phyloP scores from a whole-genome alignment of 108 stramenopile genomes.

The Cyclostephanos invisitatus region DNA sequence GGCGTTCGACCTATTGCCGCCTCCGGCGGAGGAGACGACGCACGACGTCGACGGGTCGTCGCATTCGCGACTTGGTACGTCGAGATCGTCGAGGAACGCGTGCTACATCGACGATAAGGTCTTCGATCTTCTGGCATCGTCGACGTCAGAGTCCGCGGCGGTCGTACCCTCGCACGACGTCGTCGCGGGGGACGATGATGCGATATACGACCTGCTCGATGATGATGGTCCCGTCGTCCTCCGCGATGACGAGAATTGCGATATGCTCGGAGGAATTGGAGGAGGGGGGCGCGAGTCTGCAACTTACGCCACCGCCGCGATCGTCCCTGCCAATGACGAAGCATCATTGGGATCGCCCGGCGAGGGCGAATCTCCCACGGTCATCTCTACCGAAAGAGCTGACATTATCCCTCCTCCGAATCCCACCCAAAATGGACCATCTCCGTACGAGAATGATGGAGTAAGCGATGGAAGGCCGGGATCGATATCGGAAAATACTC shows the following conservation, averaged over 20 bases:
- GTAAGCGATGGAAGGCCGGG: not conserved
- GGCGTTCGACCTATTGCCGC: slow-evolving; percentile 21
- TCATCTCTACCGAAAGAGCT: not conserved
- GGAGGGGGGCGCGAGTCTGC: not conserved
- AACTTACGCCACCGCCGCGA: not conserved
- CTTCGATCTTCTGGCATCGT: not conserved
- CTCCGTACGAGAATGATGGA: not conserved
- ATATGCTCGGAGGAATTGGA: too few relatives aligned
- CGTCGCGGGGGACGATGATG: not conserved
- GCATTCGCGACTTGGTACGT: not conserved
- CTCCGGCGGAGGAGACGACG: not conserved
- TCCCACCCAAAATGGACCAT: not conserved
- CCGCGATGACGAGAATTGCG: not conserved
- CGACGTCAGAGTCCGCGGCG: not conserved
- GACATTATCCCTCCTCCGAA: not conserved
- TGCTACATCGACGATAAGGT: not conserved
- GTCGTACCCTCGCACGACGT: too few relatives aligned
- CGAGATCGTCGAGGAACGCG: not conserved
- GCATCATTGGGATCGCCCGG: not conserved
- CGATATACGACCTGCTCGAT: not conserved
- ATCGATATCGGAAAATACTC: not conserved
- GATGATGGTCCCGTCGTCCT: not conserved
- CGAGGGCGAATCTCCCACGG: not conserved
- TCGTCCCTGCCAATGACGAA: not conserved
- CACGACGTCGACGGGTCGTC: not conserved